Evolutionary conservation across 1,284 basidiomycete species (phyloP).

Genomic region (Cystobasidium slooffiae): DNA sequence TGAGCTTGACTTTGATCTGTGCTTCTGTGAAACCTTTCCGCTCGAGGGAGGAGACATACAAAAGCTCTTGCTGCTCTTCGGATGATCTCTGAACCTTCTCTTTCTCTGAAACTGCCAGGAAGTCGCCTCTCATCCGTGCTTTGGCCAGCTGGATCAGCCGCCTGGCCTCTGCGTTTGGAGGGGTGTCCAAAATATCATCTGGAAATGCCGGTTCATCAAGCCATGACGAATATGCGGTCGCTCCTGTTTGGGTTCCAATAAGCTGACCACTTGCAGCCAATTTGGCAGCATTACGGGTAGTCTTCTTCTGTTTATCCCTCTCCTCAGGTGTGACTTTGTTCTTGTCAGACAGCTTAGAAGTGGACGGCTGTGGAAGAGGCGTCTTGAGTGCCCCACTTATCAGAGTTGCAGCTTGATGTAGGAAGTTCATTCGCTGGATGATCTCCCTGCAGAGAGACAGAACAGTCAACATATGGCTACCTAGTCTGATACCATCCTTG

Average conservation of each 20-base stretch:
- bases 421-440: conserved; percentile 77
- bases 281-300: neutral
- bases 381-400: conserved; percentile 55
- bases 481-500: neutral
- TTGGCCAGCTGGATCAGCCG: too few relatives aligned
- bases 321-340: neutral
- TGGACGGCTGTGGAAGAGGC: neutral
- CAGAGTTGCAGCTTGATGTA: conserved; percentile 76
- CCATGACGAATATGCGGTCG: too few relatives aligned
- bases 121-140: too few relatives aligned
- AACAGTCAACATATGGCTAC: neutral
- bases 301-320: neutral
- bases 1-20: conserved; percentile 3
- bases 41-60: too few relatives aligned
- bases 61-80: too few relatives aligned
- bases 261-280: neutral
- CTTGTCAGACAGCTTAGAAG: neutral
- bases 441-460: conserved; percentile 64
- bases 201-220: too few relatives aligned
- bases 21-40: neutral
- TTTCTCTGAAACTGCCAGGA: too few relatives aligned
- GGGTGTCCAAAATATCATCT: too few relatives aligned
- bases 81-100: too few relatives aligned
- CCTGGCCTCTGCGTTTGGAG: too few relatives aligned
- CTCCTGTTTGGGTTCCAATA: neutral